Base-by-base conservation (phyloP, 2,329 filamentous ascomycete genomes). In the Trichoderma sp. region DNA sequence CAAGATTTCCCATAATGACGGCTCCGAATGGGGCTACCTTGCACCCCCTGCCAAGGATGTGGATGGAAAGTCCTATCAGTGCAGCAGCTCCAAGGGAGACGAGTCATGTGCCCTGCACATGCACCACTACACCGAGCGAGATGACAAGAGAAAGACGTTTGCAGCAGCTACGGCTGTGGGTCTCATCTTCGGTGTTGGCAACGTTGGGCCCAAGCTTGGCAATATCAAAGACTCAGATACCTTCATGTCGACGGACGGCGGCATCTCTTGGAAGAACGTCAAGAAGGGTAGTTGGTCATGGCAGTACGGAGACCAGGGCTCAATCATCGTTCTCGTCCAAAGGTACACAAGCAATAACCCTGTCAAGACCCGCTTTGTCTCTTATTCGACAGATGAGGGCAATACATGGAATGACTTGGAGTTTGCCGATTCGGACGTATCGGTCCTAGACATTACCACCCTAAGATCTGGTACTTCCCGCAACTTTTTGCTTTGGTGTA, bases 1-100 rank as follows among this genome's bases (percentile, higher is more conserved):
- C 46, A 90, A 91, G 83, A 97, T 99, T 76, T 97, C 94, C 0
- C 96, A 99, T 81, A 98, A 97, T 75, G 96, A 99, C 76, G 96
- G 95, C 39, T 91, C 92, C 0, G 89, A 94, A 77, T 99, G 96
- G 96, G 85, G 84, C 32, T 89, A 89, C 71, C 81, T 99, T 11
- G 80, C 88, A 13, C 90, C 93, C n/a, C 95, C 94, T 0, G 76
- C 80, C 46, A 87, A 89, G 73, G 90, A 95, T 73, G 83, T 86
- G 0, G 88, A 96, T 34, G 89, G 88, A 73, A 92, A 95, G 74
- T 78, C 83, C 2, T 96, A 91, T 76, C 79, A 82, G 14, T 98
- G 96, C 82, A 85, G 83, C 60, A 84, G 84, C 70, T 81, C 81
- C 28, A 82, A 83, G 49, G 87, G 89, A 75, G 84, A 80, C 56